A percentile compares a stretch with the other conserved stretches of the same genome.
Evolutionary conservation across 768 basidiomycete species (phyloP).

Genomic region (Amanita brunnescens): DNA sequence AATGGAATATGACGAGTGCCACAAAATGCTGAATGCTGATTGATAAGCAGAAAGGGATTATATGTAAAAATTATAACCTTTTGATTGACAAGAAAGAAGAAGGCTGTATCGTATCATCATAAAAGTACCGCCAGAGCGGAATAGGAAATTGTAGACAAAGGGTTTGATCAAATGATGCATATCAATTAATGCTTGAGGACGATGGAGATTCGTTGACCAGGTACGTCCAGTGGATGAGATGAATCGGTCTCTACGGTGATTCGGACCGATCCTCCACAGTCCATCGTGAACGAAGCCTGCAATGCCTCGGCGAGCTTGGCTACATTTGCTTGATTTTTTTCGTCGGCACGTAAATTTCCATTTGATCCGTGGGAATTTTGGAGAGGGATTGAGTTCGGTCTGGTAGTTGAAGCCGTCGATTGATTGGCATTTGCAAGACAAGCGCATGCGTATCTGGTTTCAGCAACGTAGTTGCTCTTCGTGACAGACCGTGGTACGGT

Average conservation of each 20-base stretch:
- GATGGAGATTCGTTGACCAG: neutral
- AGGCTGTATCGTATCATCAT: no score
- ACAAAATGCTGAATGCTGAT: no score
- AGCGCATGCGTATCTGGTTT: neutral
- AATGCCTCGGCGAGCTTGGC: neutral
- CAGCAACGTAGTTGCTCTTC: neutral
- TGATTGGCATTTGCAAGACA: neutral
- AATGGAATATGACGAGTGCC: no score
- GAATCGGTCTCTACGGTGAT: neutral
- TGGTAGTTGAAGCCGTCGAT: neutral
- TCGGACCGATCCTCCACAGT: neutral
- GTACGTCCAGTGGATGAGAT: constrained; percentile 1
- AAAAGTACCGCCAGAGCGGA: no score
- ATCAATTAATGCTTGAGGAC: neutral
- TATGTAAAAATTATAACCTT: no score
- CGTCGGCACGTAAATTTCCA: neutral
- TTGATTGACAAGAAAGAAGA: no score
- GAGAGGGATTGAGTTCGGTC: neutral
- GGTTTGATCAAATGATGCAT: neutral
- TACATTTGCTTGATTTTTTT: neutral
- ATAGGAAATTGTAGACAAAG: no score
- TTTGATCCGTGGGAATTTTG: neutral
- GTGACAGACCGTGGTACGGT: no score
- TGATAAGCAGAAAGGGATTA: no score
- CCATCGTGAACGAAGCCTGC: neutral